These are phyloP conservation scores for Prunus armeniaca DNA, from an alignment of 306 rosid species.

Conservation along the genomic window DNA sequence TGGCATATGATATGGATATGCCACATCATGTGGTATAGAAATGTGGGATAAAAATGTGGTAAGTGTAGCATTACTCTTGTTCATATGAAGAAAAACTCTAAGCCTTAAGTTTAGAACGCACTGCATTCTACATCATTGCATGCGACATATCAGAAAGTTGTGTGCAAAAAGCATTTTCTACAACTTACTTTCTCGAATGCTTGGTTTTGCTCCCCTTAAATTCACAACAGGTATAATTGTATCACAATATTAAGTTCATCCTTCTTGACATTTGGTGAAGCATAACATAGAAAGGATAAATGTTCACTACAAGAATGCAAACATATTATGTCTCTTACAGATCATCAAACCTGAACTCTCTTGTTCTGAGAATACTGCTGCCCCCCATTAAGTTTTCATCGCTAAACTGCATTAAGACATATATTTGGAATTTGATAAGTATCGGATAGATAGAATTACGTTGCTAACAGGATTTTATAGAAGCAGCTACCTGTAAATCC, in stretches of 20 bases:
- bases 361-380: slow-evolving; percentile 83
- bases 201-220: background rate
- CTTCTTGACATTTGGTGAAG: background rate
- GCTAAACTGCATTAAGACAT: slow-evolving; percentile 47
- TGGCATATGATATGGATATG: no score
- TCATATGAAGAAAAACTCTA: background rate
- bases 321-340: background rate
- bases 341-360: slow-evolving; percentile 69
- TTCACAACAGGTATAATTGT: background rate
- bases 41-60: no score
- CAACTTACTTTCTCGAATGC: background rate
- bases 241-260: background rate
- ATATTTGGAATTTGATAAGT: slow-evolving; percentile 3
- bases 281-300: background rate
- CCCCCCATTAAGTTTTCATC: slow-evolving; percentile 56
- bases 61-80: no score
- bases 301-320: background rate
- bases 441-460: background rate
- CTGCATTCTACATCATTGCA: background rate
- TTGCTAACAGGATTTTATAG: background rate
- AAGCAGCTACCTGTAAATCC: slow-evolving; percentile 65
- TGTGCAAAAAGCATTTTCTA: background rate
- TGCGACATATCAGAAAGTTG: background rate
- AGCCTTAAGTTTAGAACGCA: background rate
- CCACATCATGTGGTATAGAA: no score